Base-by-base conservation (phyloP, 1,139 yeast species). In the Sugiyamaella paludigena region DNA sequence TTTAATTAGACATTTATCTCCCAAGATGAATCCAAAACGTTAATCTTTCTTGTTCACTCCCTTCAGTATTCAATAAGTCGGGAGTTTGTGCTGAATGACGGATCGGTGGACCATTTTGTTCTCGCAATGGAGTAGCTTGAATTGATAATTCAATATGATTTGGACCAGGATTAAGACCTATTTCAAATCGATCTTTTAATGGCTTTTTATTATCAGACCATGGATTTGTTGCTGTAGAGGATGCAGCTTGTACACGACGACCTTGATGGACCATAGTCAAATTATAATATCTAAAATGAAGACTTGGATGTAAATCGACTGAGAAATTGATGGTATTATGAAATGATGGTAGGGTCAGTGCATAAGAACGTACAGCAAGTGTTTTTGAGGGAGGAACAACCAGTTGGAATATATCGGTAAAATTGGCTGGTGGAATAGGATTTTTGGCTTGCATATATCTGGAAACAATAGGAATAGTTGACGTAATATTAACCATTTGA, bases 261-360 rank as follows among this genome's bases (percentile, higher is more conserved):
- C 56, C 49, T 45, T 64, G 63, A 48, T 58, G 66, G 4, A 51
- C 44, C 13, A 65, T 53, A 11, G 41, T 35, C 7, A 62, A 48
- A 28, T 51, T 50, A 54, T 59, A 60, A 38, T 59, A 57, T n/a
- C 65, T 58, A 32, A 49, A 43, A 39, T 61, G 57, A 40, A 68
- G 51, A n/a, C 55, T 50, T 33, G 58, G 58, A 53, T 66, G 60
- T 33, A 69, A 55, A 33, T 54, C 53, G 12, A 65, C 62, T 7
- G 60, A 51, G 32, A 69, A 48, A 32, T 59, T 56, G 47, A 69
- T 48, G 7, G 64, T 58, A 29, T 60, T 60, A 49, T 68, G 72
- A 52, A 61, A 63, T 28, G 60, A 43, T 2, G 72, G 68, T 39
- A 68, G 53, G 5, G 65, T 55, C 26, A 67, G 55, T n/a, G 68